A percentile compares a stretch with the other conserved stretches of the same genome.
These are phyloP conservation scores for Nakaseomyces delphensis DNA, from an alignment of 1,139 yeast species.

Conservation along the genomic window DNA sequence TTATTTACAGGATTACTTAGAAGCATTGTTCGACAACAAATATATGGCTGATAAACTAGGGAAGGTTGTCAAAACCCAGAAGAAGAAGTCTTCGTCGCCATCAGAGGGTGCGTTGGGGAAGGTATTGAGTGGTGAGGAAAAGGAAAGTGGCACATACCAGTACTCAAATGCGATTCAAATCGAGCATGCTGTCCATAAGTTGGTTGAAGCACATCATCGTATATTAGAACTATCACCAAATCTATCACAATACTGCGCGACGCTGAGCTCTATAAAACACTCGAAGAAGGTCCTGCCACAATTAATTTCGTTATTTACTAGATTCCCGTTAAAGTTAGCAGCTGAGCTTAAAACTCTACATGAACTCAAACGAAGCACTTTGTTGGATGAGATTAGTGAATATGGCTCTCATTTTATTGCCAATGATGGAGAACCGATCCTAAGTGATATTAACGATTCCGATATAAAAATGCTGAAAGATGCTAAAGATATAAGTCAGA, in stretches of 20 bases:
- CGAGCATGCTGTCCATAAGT: constrained; percentile 42
- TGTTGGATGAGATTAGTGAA: constrained; percentile 41
- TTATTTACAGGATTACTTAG: background rate
- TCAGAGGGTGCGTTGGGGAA: constrained; percentile 9
- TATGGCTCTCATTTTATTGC: constrained; percentile 31
- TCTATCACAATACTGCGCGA: constrained; percentile 35
- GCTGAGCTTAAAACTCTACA: constrained; percentile 44
- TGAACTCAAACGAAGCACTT: constrained; percentile 37
- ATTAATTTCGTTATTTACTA: constrained; percentile 6
- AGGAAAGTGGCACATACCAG: constrained; percentile 13
- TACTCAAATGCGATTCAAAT: constrained; percentile 35
- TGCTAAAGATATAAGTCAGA: constrained; percentile 7
- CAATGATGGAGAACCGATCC: constrained; percentile 19
- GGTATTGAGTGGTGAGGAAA: background rate
- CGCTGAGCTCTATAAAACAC: background rate
- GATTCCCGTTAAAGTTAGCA: constrained; percentile 11
- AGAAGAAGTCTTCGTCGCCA: constrained; percentile 9
- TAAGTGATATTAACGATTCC: constrained; percentile 15
- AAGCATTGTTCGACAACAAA: no score
- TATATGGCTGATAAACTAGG: constrained; percentile 3
- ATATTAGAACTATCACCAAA: constrained; percentile 51
- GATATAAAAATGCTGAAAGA: constrained; percentile 18
- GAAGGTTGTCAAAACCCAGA: constrained; percentile 10
- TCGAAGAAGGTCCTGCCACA: constrained; percentile 6
- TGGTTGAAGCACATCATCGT: constrained; percentile 46